phyloP scores from a whole-genome alignment of 1,284 basidiomycete genomes.

The Austroboletus novae-zelandiae region DNA sequence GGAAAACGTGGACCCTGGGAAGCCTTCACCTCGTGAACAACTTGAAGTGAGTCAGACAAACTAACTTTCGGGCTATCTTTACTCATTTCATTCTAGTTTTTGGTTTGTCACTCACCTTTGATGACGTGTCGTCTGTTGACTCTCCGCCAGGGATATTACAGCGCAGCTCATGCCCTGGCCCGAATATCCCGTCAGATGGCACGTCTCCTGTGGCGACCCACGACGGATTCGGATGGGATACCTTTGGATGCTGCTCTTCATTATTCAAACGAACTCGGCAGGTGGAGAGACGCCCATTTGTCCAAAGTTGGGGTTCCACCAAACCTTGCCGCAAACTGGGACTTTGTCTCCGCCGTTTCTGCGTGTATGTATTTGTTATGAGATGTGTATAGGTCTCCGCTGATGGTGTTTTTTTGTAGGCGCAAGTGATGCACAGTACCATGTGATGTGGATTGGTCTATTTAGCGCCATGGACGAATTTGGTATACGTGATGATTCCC shows the following conservation, averaged over 20 bases:
- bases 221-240: constrained; percentile 73
- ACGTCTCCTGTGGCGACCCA: constrained; percentile 74
- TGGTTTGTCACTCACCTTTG: constrained; percentile 34
- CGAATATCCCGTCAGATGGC: constrained; percentile 78
- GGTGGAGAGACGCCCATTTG: constrained; percentile 79
- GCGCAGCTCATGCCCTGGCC: constrained; percentile 76
- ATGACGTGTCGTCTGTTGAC: constrained; percentile 26
- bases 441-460: constrained; percentile 84
- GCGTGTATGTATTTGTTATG: constrained; percentile 50
- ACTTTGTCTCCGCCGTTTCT: constrained; percentile 80
- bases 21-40: constrained; percentile 68
- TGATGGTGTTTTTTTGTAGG: constrained; percentile 47
- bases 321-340: constrained; percentile 83
- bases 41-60: constrained; percentile 53
- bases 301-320: constrained; percentile 80
- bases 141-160: constrained; percentile 64
- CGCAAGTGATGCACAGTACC: constrained; percentile 85
- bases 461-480: constrained; percentile 81
- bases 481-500: constrained; percentile 66
- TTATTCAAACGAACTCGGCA: constrained; percentile 59
- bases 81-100: constrained; percentile 30
- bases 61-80: constrained; percentile 7
- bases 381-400: constrained; percentile 2
- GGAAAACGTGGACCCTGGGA: constrained; percentile 45
- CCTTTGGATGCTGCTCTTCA: constrained; percentile 58